Percentiles rank a stretch among this genome's conserved stretches.
Conservation (phyloP, 179 eudicot species). For the Heliamphora pulchella region DNA sequence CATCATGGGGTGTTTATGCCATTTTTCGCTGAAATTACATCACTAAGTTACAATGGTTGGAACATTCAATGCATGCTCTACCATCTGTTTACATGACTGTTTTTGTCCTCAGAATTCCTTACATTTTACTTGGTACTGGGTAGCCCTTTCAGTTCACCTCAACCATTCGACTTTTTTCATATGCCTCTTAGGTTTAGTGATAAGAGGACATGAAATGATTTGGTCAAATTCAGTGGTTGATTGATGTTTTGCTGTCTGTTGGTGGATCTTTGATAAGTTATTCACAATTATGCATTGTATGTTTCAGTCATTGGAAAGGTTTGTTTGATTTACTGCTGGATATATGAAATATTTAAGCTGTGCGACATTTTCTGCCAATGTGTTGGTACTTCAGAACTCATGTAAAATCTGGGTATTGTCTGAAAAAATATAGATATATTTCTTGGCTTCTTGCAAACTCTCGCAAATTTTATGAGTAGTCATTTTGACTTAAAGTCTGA, state of each 20-base stretch:
- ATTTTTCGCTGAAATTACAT: background rate
- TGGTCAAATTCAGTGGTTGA: background rate
- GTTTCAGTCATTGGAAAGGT: background rate
- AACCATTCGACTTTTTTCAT: background rate
- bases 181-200: background rate
- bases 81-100: background rate
- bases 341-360: slow-evolving; percentile 12
- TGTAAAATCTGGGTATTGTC: background rate
- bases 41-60: background rate
- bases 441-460: background rate
- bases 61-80: background rate
- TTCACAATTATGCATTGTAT: background rate
- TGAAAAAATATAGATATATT: background rate
- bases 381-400: background rate
- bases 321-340: background rate
- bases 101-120: background rate
- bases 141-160: background rate
- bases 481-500: background rate
- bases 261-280: background rate
- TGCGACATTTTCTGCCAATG: background rate
- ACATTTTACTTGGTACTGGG: background rate
- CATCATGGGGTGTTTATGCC: background rate
- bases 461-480: background rate
- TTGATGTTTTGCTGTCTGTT: background rate
- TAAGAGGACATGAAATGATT: background rate